Percentiles rank a stretch among this genome's conserved stretches.
phyloP scores from a whole-genome alignment of 2,329 filamentous ascomycete species.

The Penicillium sp. region DNA sequence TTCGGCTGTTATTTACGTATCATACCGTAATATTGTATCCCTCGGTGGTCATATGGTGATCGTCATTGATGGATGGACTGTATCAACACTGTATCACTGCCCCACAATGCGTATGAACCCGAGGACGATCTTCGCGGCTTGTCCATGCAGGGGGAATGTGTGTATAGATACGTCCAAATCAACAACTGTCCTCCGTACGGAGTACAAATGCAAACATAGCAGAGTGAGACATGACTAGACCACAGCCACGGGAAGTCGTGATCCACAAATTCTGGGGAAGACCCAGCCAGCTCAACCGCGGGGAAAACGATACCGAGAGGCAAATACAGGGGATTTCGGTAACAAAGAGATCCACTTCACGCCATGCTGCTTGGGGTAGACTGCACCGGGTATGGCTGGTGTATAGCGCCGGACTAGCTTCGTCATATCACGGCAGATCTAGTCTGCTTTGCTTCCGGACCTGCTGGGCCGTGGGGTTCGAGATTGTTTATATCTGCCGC shows the following conservation, averaged over 20 bases:
- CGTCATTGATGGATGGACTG: neutral
- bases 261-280: conserved; percentile 7
- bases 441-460: conserved; percentile 26
- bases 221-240: neutral
- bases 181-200: neutral
- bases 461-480: neutral
- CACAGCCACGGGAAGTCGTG: neutral
- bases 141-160: neutral
- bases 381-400: neutral
- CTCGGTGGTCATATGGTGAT: conserved; percentile 16
- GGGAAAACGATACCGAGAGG: neutral
- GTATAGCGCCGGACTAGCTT: neutral
- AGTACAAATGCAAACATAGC: neutral
- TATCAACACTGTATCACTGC: neutral
- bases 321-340: conserved; percentile 6
- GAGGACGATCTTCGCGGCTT: neutral
- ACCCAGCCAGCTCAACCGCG: neutral
- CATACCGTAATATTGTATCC: conserved; percentile 27
- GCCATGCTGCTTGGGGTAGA: neutral
- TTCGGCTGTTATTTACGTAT: conserved; percentile 20
- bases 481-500: conserved; percentile 9
- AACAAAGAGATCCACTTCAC: conserved; percentile 2
- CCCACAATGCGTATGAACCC: neutral
- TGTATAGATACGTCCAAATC: neutral
- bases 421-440: conserved; percentile 26